These are phyloP conservation scores for Rhizopogon vulgaris DNA, from an alignment of 768 basidiomycete genomes.

Conservation along the genomic window DNA sequence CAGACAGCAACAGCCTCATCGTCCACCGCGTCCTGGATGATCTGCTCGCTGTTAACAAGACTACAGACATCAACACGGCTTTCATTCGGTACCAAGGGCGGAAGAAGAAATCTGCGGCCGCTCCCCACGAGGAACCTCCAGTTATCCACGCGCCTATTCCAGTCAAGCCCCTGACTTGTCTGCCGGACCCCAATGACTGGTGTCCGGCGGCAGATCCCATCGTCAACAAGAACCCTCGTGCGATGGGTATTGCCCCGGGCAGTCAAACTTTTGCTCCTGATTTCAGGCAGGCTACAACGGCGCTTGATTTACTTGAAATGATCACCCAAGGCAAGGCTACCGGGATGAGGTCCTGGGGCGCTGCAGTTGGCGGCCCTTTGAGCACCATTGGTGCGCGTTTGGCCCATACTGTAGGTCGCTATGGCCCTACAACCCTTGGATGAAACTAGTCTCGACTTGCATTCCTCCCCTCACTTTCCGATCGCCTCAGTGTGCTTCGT, in stretches of 20 bases:
- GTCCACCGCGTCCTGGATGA: background rate
- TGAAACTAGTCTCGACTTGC: background rate
- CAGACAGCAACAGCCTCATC: background rate
- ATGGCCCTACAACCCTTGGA: slow-evolving; percentile 14
- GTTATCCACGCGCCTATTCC: slow-evolving; percentile 13
- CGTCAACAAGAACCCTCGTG: slow-evolving; percentile 20
- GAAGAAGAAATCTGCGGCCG: background rate
- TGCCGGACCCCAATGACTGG: slow-evolving; percentile 18
- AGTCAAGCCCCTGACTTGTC: slow-evolving; percentile 3
- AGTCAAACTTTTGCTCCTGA: slow-evolving; percentile 3
- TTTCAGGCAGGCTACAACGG: slow-evolving; percentile 11
- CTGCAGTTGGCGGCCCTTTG: slow-evolving; percentile 22
- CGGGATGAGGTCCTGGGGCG: slow-evolving; percentile 8
- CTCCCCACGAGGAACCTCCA: background rate
- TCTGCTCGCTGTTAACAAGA: background rate
- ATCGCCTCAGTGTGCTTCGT: background rate
- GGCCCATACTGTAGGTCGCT: slow-evolving; percentile 13
- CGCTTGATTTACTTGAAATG: slow-evolving; percentile 21
- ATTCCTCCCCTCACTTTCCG: background rate
- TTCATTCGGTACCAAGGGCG: background rate
- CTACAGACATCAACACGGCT: background rate
- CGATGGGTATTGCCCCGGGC: slow-evolving; percentile 25
- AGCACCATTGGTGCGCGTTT: slow-evolving; percentile 18
- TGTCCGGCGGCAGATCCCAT: slow-evolving; percentile 26
- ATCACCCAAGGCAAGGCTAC: slow-evolving; percentile 11